Base-by-base conservation (phyloP, 2,329 filamentous ascomycete species). In the Phialophora chinensis region DNA sequence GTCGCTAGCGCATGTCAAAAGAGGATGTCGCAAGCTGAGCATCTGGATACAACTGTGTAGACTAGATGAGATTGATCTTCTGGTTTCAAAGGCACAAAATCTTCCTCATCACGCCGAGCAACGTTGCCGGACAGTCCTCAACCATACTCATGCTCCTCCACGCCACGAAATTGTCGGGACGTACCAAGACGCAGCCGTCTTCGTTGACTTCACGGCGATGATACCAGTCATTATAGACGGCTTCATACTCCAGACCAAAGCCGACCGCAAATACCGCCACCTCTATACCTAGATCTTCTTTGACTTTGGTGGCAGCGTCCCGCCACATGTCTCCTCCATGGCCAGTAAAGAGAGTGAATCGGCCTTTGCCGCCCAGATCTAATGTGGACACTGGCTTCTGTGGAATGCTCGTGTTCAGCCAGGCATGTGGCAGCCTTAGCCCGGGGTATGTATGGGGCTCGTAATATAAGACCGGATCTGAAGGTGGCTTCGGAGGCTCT, bases 211-310 rank as follows among this genome's bases (percentile, higher is more conserved):
- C 85, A 5, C 85, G 79, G 60, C 79, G 74, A 56, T 77, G 75
- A 11, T 78, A 80, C 87, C 87, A 90, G 61, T 88, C 85, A 67
- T 82, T 82, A 73, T 88, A 89, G 0, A 86, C 79, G 72, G 89
- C 87, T 73, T 88, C 84, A 66, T 81, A 89, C 63, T 89, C 86
- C 66, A 85, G 83, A n/a, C 80, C 76, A 75, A 80, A 86, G 0
- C 87, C 87, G 67, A 90, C 85, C 2, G 79, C 80, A 67, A 85
- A 82, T 0, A 77, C 79, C 3, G 77, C 79, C 25, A 90, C 77
- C 5, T 78, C 74, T 0, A 89, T 73, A 0, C 79, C 81, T 0
- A 85, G 70, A 4, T 73, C 67, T 23, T 75, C 69, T 0, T 73
- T 67, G 3, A 84, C 79, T 1, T 70, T 71, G 3, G 62, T 62